Percentiles rank a stretch among this genome's conserved stretches.
phyloP scores from a whole-genome alignment of 768 basidiomycete genomes.

The Mycena crocata region DNA sequence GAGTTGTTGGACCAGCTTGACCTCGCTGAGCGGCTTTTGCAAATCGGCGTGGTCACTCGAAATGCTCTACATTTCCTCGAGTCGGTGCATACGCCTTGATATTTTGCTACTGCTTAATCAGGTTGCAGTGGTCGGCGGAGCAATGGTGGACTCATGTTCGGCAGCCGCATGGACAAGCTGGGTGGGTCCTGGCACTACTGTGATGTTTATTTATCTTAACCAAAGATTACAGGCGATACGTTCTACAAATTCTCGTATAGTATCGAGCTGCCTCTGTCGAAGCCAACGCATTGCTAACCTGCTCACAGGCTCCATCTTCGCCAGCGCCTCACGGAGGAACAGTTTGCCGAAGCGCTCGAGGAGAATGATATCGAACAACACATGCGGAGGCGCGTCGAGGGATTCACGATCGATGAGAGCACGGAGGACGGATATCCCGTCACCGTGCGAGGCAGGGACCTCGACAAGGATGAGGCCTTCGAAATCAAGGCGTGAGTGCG shows the following conservation, averaged over 20 bases:
- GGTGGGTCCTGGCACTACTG: slow-evolving; percentile 3
- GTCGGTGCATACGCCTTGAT: slow-evolving; percentile 1
- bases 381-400: slow-evolving; percentile 28
- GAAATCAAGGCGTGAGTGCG: slow-evolving; percentile 28
- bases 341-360: slow-evolving; percentile 29
- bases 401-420: slow-evolving; percentile 25
- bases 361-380: slow-evolving; percentile 23
- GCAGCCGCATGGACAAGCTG: slow-evolving; percentile 36
- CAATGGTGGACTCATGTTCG: slow-evolving; percentile 34
- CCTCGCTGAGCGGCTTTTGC: slow-evolving; percentile 34
- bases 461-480: slow-evolving; percentile 28
- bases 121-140: slow-evolving; percentile 29
- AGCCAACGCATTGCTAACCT: not conserved
- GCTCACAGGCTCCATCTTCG: slow-evolving; percentile 32
- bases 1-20: slow-evolving; percentile 35
- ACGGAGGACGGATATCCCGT: slow-evolving; percentile 30
- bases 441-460: slow-evolving; percentile 32
- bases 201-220: not conserved
- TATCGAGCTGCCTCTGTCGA: not conserved
- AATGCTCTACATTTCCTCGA: slow-evolving; percentile 35
- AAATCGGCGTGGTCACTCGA: slow-evolving; percentile 35
- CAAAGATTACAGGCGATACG: slow-evolving; percentile 26
- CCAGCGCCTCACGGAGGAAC: slow-evolving; percentile 34
- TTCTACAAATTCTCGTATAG: slow-evolving; percentile 37
- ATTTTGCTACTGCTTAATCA: not conserved